Base-by-base conservation (phyloP, 2,329 filamentous ascomycete species). In the Colletotrichum lupini region DNA sequence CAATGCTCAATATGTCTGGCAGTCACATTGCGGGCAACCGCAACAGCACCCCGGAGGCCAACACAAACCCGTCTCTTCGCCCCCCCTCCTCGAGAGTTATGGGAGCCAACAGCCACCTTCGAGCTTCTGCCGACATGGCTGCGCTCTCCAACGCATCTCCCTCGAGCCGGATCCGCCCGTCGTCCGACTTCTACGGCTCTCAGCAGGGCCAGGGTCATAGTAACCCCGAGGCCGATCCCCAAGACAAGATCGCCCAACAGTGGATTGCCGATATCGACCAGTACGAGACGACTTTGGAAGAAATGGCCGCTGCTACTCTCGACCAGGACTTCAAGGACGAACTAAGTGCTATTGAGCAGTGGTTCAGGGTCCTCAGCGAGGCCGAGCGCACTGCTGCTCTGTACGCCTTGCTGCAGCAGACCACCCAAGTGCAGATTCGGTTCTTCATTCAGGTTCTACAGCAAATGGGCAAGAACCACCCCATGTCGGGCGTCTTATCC, bases 281-380 rank as follows among this genome's bases (percentile, higher is more conserved):
- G 83, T 98, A 98, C 80, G 97, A 99, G 87, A 97, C 92, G n/a
- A 99, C 97, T 1, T 85, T 99, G 79, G 97, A 98, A 84, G 97
- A 99, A 82, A 99, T 99, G 97, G 97, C 97, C 56, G 95, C 96
- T 37, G 97, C 97, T 32, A 98, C 97, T n/a, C 87, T 98, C 67
- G 97, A 99, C 81, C 97, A 99, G 86, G 97, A 99, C 81, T 99
- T 99, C 88, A 99, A 99, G 86, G 97, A 98, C 84, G 97, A 99
- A 84, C 90, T 99, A 74, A 98, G 95, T 81, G 97, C 97, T 77
- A 99, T 99, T 80, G 97, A 99, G 85, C 97, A 99, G 87, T 99
- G 97, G 97, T 99, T 99, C 84, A 93, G 95, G 75, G 97, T 99
- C 67, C 87, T 99, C 76, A 98, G 96, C 80, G 97, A 98, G 85